A percentile compares a stretch with the other conserved stretches of the same genome.
Evolutionary conservation across 1,139 yeast species (phyloP).

Genomic region (Diutina mesorugosa): DNA sequence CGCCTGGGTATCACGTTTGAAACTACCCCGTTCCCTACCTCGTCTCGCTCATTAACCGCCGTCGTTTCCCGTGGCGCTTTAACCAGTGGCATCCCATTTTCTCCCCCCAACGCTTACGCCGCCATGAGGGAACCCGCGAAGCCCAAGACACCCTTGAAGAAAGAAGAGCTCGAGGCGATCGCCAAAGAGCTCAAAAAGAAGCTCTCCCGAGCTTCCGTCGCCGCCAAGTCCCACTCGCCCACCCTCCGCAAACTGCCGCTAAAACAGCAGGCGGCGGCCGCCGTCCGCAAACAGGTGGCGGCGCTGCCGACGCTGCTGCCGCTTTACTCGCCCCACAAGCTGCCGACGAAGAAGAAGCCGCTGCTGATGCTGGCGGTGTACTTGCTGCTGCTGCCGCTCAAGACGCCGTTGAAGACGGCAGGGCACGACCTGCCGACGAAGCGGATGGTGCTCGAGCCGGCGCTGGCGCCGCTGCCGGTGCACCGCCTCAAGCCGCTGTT

Average conservation of each 20-base stretch:
- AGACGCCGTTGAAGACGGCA: not conserved
- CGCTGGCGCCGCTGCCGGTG: not conserved
- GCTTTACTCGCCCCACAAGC: not conserved
- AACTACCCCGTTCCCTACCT: too few species aligned
- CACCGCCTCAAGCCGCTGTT: not conserved
- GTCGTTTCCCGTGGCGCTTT: too few species aligned
- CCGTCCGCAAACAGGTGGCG: conserved; percentile 8
- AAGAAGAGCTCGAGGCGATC: conserved; percentile 34
- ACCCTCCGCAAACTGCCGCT: conserved; percentile 9
- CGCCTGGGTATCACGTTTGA: too few species aligned
- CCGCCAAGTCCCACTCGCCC: conserved; percentile 24
- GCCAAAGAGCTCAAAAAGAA: conserved; percentile 33
- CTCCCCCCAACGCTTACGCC: too few species aligned
- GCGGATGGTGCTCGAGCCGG: conserved; percentile 1
- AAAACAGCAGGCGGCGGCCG: conserved; percentile 11
- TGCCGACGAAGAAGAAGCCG: not conserved
- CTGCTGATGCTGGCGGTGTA: not conserved
- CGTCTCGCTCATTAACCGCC: too few species aligned
- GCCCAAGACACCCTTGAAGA: conserved; percentile 27
- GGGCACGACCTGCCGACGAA: not conserved
- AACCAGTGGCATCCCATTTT: too few species aligned
- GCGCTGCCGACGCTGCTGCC: conserved; percentile 11
- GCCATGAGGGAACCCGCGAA: conserved; percentile 5
- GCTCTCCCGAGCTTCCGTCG: conserved; percentile 30
- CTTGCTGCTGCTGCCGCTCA: conserved; percentile 2